Base-by-base conservation (phyloP, 2,329 filamentous ascomycete genomes). In the Akanthomyces muscarius region DNA sequence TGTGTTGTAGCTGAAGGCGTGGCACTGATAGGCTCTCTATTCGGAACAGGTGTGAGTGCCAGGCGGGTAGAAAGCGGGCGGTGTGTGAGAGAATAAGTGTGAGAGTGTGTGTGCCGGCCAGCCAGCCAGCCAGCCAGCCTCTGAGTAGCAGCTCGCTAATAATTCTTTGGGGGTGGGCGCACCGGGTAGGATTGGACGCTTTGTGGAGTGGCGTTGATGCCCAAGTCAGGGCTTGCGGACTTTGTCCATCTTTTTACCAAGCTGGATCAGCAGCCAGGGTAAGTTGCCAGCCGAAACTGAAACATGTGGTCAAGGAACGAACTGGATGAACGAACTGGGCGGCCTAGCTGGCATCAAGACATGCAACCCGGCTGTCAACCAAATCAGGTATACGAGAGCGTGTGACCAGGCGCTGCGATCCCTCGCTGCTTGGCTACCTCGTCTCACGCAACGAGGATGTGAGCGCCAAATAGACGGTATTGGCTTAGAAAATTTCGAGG, bases 191-290 rank as follows among this genome's bases (percentile, higher is more conserved):
- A 50, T 62, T 62, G 60, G 60, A 54, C 28, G 50, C 48, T 33
- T 36, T 53, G 58, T 47, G 51, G 21, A 25, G 60, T 55, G 23
- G 51, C 51, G 60, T 62, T 56, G 51, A 28, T 62, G 60, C 60
- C 60, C 52, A 62, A 62, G 52, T 42, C 51, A 55, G 60, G 44
- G 60, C 60, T 21, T 62, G 42, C 51, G 45, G 60, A 23, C 52
- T 42, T 55, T 61, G 28, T 28, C n/a, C 36, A 41, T 59, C 45
- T 28, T 53, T 53, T 47, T 44, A 48, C 51, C 28, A 61, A 33
- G 51, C 59, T 55, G 51, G 52, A 48, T 48, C 23, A 38, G 48
- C 38, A 47, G 30, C 25, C 48, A 28, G 11, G 30, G 21, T 38
- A 38, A 14, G 30, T 28, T 16, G 28, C 38, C 42, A 45, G 59